A percentile compares a stretch with the other conserved stretches of the same genome.
Evolutionary conservation across 2,329 filamentous ascomycete genomes (phyloP).

Genomic region (Sporothrix luriei): DNA sequence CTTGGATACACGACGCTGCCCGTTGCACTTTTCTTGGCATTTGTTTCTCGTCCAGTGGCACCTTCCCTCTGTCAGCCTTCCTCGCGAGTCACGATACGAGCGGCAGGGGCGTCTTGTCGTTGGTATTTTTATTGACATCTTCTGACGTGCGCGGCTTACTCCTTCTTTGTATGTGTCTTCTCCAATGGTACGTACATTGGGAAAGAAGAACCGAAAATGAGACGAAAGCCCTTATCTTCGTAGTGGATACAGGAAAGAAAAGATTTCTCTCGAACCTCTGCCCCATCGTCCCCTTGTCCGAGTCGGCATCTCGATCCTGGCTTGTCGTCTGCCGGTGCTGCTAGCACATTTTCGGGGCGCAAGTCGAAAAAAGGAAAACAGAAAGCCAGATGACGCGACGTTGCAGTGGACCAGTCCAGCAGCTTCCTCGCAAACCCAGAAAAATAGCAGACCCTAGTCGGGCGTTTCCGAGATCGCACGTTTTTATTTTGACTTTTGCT

Average conservation of each 20-base stretch:
- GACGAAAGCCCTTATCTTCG: background rate
- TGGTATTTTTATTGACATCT: background rate
- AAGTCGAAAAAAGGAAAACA: constrained; percentile 3
- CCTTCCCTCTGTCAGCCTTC: constrained; percentile 9
- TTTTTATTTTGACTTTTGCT: constrained; percentile 2
- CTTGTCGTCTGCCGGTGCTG: constrained; percentile 14
- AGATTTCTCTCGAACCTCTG: background rate
- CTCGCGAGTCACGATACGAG: background rate
- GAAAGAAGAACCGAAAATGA: background rate
- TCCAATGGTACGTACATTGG: background rate
- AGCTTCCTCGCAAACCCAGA: background rate
- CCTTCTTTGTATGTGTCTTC: background rate
- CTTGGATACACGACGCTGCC: constrained; percentile 5
- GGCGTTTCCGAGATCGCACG: constrained; percentile 27
- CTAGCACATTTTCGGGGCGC: constrained; percentile 13
- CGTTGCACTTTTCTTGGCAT: constrained; percentile 19
- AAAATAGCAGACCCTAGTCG: constrained; percentile 7
- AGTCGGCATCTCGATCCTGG: background rate
- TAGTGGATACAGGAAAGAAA: background rate
- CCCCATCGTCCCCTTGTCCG: background rate
- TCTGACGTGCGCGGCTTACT: background rate
- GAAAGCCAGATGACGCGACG: constrained; percentile 30
- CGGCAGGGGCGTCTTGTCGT: background rate
- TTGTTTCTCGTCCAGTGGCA: background rate
- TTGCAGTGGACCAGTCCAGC: constrained; percentile 20